Conservation (phyloP, 1,139 yeast species). For the Protomyces gravidus region DNA sequence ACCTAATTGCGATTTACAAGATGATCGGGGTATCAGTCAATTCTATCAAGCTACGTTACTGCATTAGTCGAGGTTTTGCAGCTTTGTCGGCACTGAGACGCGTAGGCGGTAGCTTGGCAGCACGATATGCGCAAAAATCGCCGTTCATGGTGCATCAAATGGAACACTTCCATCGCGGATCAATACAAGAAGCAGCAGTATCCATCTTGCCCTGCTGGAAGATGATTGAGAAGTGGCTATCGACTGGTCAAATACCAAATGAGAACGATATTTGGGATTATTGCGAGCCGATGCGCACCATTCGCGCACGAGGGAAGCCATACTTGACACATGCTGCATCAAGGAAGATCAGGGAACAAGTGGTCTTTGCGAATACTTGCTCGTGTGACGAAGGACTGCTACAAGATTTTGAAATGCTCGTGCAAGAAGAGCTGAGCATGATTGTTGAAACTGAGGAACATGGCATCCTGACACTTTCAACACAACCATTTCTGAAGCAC, state of each 20-base stretch:
- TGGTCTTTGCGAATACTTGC: background rate
- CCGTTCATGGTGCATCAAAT: conserved; percentile 47
- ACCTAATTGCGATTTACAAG: conserved; percentile 42
- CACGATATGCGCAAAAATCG: conserved; percentile 42
- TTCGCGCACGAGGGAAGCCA: conserved; percentile 8
- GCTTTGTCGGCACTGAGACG: conserved; percentile 48
- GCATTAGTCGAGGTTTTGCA: conserved; percentile 52
- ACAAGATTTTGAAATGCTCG: background rate
- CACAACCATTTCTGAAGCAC: background rate
- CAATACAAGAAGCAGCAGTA: conserved; percentile 47
- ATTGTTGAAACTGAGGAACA: background rate
- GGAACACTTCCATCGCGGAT: conserved; percentile 52
- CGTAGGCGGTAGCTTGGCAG: conserved; percentile 39
- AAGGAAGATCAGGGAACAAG: background rate
- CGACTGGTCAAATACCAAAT: conserved; percentile 33
- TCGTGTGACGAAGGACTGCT: background rate
- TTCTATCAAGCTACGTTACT: conserved; percentile 41
- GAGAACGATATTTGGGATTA: conserved; percentile 4
- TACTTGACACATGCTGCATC: background rate
- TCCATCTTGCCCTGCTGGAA: conserved; percentile 44
- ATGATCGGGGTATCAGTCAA: conserved; percentile 41
- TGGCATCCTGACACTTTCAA: background rate
- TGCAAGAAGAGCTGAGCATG: conserved; percentile 3
- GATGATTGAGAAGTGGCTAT: conserved; percentile 46
- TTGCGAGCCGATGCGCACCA: conserved; percentile 23